Percentiles rank a stretch among this genome's conserved stretches.
Conservation (phyloP, 495 filamentous ascomycete species). For the Parathielavia hyrcaniae region DNA sequence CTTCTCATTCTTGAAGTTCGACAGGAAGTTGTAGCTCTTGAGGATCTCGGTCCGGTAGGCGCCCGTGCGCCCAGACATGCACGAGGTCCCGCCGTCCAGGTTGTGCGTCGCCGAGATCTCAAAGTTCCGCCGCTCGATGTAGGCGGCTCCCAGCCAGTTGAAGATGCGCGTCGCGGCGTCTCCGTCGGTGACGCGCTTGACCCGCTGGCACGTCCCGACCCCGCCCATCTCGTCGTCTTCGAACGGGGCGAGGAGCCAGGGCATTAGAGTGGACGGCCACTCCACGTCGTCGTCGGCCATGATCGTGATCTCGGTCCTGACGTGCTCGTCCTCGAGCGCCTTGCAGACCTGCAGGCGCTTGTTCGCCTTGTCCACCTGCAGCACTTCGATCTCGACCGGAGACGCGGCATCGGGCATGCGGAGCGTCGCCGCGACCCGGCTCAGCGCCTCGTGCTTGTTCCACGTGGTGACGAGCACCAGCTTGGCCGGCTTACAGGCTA, state of each 20-base stretch:
- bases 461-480: slow-evolving; percentile 51
- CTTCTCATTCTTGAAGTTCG: slow-evolving; percentile 64
- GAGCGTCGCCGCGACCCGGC: slow-evolving; percentile 41
- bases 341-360: slow-evolving; percentile 79
- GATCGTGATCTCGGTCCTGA: slow-evolving; percentile 65
- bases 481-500: slow-evolving; percentile 47
- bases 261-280: slow-evolving; percentile 68
- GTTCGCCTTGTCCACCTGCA: slow-evolving; percentile 49
- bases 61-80: slow-evolving; percentile 80
- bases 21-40: slow-evolving; percentile 66
- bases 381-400: slow-evolving; percentile 39
- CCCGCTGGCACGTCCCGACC: slow-evolving; percentile 74
- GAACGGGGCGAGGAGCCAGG: slow-evolving; percentile 81
- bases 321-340: slow-evolving; percentile 61
- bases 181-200: slow-evolving; percentile 58
- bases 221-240: slow-evolving; percentile 71
- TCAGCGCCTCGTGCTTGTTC: slow-evolving; percentile 44
- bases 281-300: slow-evolving; percentile 86
- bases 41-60: slow-evolving; percentile 77
- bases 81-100: slow-evolving; percentile 79
- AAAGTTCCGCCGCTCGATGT: slow-evolving; percentile 80
- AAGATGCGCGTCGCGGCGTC: slow-evolving; percentile 54
- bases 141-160: slow-evolving; percentile 74
- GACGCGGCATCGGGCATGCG: slow-evolving; percentile 19
- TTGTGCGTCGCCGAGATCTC: slow-evolving; percentile 82